Evolutionary conservation across 805 yeast species (phyloP), one percentile per base, ranked within the genome.

Genomic region (Jamesozyma jinghongensis): DNA sequence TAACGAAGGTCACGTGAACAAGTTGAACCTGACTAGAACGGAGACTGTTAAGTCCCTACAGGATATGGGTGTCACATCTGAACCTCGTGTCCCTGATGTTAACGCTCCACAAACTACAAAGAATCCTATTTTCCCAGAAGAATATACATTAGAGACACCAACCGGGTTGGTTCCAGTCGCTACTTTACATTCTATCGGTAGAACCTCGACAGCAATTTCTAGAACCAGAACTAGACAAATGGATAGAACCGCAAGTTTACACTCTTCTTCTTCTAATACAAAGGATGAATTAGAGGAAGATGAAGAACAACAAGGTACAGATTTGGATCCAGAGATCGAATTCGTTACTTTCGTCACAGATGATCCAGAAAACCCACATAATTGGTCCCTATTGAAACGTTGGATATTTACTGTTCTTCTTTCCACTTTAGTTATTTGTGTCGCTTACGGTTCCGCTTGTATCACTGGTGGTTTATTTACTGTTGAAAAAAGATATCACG

Each of bases 391-490:
- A 26, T 49, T 51, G 47, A 40, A 59, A 18, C 75, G 77, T 56
- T 79, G 88, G 85, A 3, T 60, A 1, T 84, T 81, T 57, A 86
- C 97, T 0, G 57, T 81, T 25, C 48, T 79, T 8, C 67, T 85
- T 19, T 78, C 95, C 1, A 49, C 76, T 26, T 70, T 84, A 47
- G 96, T 88, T 38, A 79, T 88, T 42, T 75, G 86, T 53, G 95
- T 90, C 25, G 97, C 97, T 2, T 87, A 85, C 59, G 96, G 96
- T 32, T 85, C 95, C 3, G 82, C 96, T 1, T 82, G 90, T 57
- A 81, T 85, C 52, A 81, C 95, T 19, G 94, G 95, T 51, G 92
- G 94, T 34, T 66, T 88, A 37, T 73, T 70, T n/a, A 68, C 81
- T 14, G 77, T 85, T 45, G 66, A 68, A 45, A 80, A 80, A 12